A percentile compares a stretch with the other conserved stretches of the same genome.
phyloP scores from a whole-genome alignment of 345 rosid genomes.

The Populus euphratica region DNA sequence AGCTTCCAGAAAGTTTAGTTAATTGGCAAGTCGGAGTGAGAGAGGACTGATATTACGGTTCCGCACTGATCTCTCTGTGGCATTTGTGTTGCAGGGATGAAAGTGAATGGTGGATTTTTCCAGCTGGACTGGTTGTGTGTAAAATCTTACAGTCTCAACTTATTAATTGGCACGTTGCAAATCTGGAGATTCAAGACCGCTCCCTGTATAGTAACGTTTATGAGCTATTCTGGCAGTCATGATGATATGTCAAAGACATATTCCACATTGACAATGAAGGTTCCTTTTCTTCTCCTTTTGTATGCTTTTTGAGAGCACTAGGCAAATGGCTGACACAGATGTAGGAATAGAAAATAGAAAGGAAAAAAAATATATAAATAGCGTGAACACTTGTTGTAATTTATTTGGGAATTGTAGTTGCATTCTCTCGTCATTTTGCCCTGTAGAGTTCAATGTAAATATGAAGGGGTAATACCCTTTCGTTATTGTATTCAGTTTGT shows the following conservation, averaged over 20 bases:
- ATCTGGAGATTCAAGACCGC: slow-evolving; percentile 98
- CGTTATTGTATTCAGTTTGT: background rate
- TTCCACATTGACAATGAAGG: slow-evolving; percentile 15
- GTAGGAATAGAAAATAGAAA: slow-evolving; percentile 25
- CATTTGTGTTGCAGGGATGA: slow-evolving; percentile 73
- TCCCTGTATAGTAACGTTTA: slow-evolving; percentile 84
- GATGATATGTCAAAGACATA: slow-evolving; percentile 24
- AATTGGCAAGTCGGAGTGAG: background rate
- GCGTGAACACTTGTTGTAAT: slow-evolving; percentile 33
- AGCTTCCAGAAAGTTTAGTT: background rate
- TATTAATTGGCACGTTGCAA: slow-evolving; percentile 89
- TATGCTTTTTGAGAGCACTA: slow-evolving; percentile 28
- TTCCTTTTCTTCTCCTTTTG: slow-evolving; percentile 18
- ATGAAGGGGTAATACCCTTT: slow-evolving; percentile 9
- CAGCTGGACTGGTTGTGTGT: slow-evolving; percentile 82
- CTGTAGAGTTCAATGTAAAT: slow-evolving; percentile 23
- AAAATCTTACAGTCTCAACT: slow-evolving; percentile 89
- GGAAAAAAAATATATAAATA: slow-evolving; percentile 4
- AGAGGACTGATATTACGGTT: slow-evolving; percentile 4
- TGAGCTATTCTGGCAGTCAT: slow-evolving; percentile 95
- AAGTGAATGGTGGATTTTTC: slow-evolving; percentile 99
- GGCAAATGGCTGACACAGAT: slow-evolving; percentile 26
- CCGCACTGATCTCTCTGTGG: background rate
- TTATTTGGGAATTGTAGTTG: slow-evolving; percentile 8
- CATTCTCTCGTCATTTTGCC: background rate